These are phyloP conservation scores for Naematelia aurantialba DNA, from an alignment of 768 basidiomycete species.

Conservation along the genomic window DNA sequence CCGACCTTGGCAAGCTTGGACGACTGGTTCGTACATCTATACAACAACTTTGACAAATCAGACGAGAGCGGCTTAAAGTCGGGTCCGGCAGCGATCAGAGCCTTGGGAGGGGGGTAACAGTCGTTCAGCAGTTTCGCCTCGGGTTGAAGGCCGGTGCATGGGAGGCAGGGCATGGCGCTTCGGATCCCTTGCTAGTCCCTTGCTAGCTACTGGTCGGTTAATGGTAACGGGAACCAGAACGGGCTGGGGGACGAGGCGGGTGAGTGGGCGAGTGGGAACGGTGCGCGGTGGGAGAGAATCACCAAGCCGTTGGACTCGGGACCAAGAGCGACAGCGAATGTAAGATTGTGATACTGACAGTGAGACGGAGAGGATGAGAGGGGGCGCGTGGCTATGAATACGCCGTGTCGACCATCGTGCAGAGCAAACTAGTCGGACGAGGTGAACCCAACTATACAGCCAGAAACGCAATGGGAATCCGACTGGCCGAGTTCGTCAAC, in stretches of 20 bases:
- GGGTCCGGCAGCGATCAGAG: conserved; percentile 69
- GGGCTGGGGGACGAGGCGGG: too few species aligned
- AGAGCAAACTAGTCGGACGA: neutral
- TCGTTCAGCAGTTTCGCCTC: conserved; percentile 61
- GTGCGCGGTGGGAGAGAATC: too few species aligned
- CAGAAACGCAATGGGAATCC: neutral
- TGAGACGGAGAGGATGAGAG: too few species aligned
- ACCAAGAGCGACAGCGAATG: too few species aligned
- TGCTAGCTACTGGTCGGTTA: too few species aligned
- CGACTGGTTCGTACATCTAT: conserved; percentile 43
- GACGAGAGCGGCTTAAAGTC: conserved; percentile 48
- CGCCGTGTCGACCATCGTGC: too few species aligned
- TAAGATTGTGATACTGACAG: too few species aligned
- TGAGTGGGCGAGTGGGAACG: too few species aligned
- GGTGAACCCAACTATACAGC: neutral
- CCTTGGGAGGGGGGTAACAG: conserved; percentile 77
- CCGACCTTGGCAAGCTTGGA: conserved; percentile 43
- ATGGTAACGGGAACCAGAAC: too few species aligned
- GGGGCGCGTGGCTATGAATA: too few species aligned
- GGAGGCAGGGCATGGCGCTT: conserved; percentile 7
- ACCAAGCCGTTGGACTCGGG: too few species aligned
- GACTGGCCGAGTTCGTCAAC: neutral
- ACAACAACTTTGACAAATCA: conserved; percentile 47
- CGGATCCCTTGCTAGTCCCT: too few species aligned
- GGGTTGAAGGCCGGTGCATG: conserved; percentile 20